These are phyloP conservation scores for Pseudisothecium myosuroides DNA, from an alignment of 225 moss, liverwort and hornwort species.

Conservation along the genomic window DNA sequence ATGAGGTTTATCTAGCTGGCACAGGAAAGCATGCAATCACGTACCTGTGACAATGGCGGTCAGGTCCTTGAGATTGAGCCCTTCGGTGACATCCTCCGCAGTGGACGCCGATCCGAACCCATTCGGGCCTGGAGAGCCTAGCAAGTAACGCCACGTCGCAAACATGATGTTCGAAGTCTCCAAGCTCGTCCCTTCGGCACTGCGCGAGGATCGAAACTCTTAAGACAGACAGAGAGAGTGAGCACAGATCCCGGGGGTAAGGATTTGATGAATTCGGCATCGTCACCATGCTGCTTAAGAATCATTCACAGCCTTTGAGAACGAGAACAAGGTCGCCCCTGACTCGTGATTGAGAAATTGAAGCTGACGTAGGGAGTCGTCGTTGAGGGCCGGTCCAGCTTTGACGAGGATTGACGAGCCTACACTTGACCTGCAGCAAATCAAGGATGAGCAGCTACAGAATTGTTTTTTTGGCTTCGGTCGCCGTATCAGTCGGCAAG, in stretches of 20 bases:
- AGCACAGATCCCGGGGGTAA: background rate
- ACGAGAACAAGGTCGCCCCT: background rate
- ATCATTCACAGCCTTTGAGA: background rate
- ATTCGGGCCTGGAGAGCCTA: constrained; percentile 1
- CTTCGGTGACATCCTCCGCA: constrained; percentile 28
- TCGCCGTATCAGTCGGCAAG: background rate
- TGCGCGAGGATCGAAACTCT: background rate
- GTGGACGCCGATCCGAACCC: constrained; percentile 39
- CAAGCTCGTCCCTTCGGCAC: background rate
- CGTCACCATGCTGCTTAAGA: background rate
- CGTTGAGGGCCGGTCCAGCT: background rate
- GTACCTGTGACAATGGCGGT: constrained; percentile 13
- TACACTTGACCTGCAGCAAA: background rate
- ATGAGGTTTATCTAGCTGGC: background rate
- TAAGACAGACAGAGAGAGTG: background rate
- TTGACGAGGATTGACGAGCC: background rate
- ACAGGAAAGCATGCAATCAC: background rate
- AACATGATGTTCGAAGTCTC: background rate
- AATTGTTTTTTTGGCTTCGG: background rate
- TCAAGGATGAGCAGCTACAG: background rate
- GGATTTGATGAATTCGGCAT: background rate
- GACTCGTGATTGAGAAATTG: background rate
- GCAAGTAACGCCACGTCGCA: background rate
- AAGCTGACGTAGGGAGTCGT: background rate
- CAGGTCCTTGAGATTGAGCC: constrained; percentile 1